Base-by-base conservation (phyloP, 2,329 filamentous ascomycete species). In the Amauroascus verrucosus region DNA sequence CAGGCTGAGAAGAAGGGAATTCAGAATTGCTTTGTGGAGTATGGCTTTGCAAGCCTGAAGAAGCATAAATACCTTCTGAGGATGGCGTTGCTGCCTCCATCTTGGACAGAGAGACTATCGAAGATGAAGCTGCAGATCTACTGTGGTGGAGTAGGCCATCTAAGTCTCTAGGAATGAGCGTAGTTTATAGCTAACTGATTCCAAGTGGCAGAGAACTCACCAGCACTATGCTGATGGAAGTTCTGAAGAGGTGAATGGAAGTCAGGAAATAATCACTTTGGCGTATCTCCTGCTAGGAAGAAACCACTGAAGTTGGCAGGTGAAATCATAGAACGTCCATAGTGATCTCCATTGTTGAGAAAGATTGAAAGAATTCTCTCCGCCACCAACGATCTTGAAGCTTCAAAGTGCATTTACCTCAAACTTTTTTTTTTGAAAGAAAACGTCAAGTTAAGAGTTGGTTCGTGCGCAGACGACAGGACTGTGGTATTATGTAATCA, bases 11-110 rank as follows among this genome's bases (percentile, higher is more conserved):
- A 61, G 58, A 48, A 45, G 54, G 48, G 46, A 47, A 59, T 38
- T 53, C 35, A 51, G 43, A 41, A 47, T 35, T 50, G 24, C 33
- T 54, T 32, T 40, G 47, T 48, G 48, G 22, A 55, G 48, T 13
- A 41, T 46, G 46, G 35, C 40, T 37, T 56, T 51, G 45, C 51
- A 49, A 52, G 48, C 43, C 48, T 49, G 48, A 61, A 63, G 64
- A 68, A 65, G 65, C 64, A 65, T 64, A 66, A 65, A 63, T 69
- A 69, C 67, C 67, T 70, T 69, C 66, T 65, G 59, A 45, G 22
- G 37, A 22, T 48, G 48, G 40, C 30, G 30, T 40, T 49, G 22
- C 43, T 41, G 33, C 22, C 26, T 54, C 57, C 60, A 60, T 61
- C 54, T 54, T 60, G 56, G 54, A 51, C 16, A 43, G 56, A 56